phyloP scores from a whole-genome alignment of 2,329 filamentous ascomycete genomes.

The Penicillium italicum region DNA sequence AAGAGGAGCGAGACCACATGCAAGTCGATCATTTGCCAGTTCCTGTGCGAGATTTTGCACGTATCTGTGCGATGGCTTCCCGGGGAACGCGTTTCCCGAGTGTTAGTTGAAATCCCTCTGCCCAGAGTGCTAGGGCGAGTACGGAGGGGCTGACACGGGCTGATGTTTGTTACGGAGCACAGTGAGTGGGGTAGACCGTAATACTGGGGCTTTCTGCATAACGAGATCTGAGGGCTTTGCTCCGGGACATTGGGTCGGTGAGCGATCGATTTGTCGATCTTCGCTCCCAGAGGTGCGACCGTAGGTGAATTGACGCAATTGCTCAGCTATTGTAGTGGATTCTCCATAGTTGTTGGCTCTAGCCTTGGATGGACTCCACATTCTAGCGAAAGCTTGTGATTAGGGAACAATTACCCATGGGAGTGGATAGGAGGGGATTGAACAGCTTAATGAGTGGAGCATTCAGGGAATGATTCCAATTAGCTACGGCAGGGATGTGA shows the following conservation, averaged over 20 bases:
- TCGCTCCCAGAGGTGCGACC: background rate
- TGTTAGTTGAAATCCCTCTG: background rate
- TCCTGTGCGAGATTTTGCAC: background rate
- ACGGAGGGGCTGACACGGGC: background rate
- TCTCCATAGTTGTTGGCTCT: conserved; percentile 11
- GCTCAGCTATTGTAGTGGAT: background rate
- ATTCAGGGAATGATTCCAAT: background rate
- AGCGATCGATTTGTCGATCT: conserved; percentile 18
- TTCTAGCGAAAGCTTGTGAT: background rate
- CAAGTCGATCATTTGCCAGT: conserved; percentile 18
- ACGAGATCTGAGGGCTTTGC: background rate
- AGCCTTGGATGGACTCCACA: background rate
- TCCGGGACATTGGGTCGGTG: conserved; percentile 11
- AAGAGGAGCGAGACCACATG: background rate
- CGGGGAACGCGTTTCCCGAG: background rate
- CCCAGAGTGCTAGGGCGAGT: no score
- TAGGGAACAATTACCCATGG: conserved; percentile 2
- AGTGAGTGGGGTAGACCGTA: background rate
- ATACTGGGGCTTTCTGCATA: background rate
- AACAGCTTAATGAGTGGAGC: background rate
- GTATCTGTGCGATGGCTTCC: background rate
- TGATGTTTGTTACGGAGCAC: background rate
- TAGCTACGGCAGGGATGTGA: background rate
- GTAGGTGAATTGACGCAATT: background rate
- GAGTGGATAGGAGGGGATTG: background rate